Conservation (phyloP, 371 early-diverging fungal species). For the Lichtheimia hyalospora region DNA sequence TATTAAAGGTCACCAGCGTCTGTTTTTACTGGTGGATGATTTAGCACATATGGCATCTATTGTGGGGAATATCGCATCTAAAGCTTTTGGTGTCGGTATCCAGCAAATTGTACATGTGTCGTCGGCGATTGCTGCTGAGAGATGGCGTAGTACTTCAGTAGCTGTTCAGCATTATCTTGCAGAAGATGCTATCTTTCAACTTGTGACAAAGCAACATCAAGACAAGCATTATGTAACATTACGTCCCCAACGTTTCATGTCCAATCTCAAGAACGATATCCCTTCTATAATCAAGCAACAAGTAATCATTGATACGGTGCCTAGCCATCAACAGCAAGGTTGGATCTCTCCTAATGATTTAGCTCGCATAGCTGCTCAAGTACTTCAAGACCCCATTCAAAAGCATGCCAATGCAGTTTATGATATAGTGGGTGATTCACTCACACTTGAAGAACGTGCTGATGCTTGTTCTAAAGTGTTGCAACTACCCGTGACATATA, state of each 20-base stretch:
- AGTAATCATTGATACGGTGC: conserved; percentile 6
- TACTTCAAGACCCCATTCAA: conserved; percentile 16
- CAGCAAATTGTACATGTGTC: conserved; percentile 20
- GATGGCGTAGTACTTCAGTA: conserved; percentile 5
- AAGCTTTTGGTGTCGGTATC: conserved; percentile 18
- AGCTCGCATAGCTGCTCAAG: conserved; percentile 7
- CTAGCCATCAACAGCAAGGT: conserved; percentile 2
- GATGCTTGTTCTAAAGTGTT: conserved; percentile 8
- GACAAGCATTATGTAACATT: conserved; percentile 21
- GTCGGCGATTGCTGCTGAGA: neutral
- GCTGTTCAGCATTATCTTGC: neutral
- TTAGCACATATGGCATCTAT: neutral
- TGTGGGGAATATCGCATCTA: neutral
- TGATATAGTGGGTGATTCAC: conserved; percentile 13
- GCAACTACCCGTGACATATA: conserved; percentile 9
- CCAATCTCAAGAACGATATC: conserved; percentile 11
- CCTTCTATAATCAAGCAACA: neutral
- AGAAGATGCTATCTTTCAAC: neutral
- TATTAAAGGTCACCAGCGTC: conserved; percentile 12
- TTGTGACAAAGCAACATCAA: too few relatives aligned
- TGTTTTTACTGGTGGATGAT: conserved; percentile 14
- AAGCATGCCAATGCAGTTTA: conserved; percentile 20
- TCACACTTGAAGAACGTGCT: conserved; percentile 11
- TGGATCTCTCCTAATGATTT: conserved; percentile 22
- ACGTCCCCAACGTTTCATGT: conserved; percentile 36